Evolutionary conservation across 108 stramenopile genomes (phyloP).

Genomic region (Cyclotella distinguenda): DNA sequence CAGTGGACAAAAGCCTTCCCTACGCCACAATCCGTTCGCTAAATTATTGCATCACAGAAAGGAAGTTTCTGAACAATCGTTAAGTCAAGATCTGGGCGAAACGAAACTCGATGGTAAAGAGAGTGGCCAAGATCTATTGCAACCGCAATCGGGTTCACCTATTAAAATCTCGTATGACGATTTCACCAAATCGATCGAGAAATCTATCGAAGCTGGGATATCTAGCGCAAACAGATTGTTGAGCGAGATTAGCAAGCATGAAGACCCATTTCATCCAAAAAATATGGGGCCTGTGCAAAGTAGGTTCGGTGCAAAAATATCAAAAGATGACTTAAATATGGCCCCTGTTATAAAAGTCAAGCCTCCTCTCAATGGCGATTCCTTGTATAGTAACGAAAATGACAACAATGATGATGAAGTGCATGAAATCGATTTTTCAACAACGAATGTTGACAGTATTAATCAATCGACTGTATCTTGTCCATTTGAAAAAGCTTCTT

Average conservation of each 20-base stretch:
- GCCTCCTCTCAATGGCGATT: background rate
- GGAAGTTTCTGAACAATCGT: background rate
- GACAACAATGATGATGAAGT: background rate
- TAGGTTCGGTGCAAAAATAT: background rate
- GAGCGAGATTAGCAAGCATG: constrained; percentile 1
- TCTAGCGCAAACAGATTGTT: background rate
- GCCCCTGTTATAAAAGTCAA: background rate
- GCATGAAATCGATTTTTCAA: constrained; percentile 8
- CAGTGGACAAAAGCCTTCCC: background rate
- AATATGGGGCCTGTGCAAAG: background rate
- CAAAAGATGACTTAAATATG: constrained; percentile 3
- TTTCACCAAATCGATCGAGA: constrained; percentile 7
- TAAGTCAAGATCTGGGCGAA: background rate
- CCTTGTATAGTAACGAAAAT: background rate
- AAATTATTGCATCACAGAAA: constrained; percentile 5
- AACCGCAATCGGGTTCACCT: background rate
- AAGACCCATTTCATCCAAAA: constrained; percentile 16
- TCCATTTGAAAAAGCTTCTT: background rate
- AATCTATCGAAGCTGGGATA: background rate
- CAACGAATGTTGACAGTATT: background rate
- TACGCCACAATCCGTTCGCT: constrained; percentile 10
- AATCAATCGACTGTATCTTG: background rate
- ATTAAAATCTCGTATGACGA: background rate
- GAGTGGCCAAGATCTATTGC: background rate
- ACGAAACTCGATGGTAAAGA: background rate